Evolutionary conservation across 352 stramenopile genomes (phyloP), one percentile per base, ranked within the genome.

Genomic region (Phytophthora palmivora): DNA sequence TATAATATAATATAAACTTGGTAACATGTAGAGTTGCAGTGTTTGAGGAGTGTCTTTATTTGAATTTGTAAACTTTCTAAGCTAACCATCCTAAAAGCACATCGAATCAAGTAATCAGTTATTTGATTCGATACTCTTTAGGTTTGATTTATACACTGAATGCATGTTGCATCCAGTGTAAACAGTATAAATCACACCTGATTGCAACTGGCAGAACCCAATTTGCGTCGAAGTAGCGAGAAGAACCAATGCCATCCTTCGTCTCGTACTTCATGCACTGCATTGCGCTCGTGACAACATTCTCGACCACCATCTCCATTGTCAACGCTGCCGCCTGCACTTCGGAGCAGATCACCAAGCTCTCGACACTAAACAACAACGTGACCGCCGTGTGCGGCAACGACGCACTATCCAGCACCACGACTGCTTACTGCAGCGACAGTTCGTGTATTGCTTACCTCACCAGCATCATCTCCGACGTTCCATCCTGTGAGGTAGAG

Each of bases 401-500:
- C 43, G 59, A 76, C 21, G 49, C 57, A 9, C 66, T 66, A 42
- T 63, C 67, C 2, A 45, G 37, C 30, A 39, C 57, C 16, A 37
- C 63, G 0, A 53, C 55, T 16, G 21, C 55, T 5, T 72, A 64
- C 41, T 75, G 67, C 45, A 8, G 10, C 33, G 42, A 70, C 50
- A 65, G 46, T 41, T 32, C 39, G 33, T 75, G 67, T 22, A 39
- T 75, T 16, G 67, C 61, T 0, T 64, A 53, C 30, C 48, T 75
- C 15, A 72, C 67, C 32, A 65, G 62, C 36, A 43, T 67, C 16
- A 12, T 55, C 43, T 39, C 55, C 49, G 65, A 36, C 22, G 57
- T 70, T 10, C 67, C 67, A 33, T 71, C 64, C 39, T 75, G 67
- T 42, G 67, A 75, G 32, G 22, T 75, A 28, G n/a, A 38, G 18